Conservation (phyloP, 331 rosid genomes). For the Quercus tomentella region DNA sequence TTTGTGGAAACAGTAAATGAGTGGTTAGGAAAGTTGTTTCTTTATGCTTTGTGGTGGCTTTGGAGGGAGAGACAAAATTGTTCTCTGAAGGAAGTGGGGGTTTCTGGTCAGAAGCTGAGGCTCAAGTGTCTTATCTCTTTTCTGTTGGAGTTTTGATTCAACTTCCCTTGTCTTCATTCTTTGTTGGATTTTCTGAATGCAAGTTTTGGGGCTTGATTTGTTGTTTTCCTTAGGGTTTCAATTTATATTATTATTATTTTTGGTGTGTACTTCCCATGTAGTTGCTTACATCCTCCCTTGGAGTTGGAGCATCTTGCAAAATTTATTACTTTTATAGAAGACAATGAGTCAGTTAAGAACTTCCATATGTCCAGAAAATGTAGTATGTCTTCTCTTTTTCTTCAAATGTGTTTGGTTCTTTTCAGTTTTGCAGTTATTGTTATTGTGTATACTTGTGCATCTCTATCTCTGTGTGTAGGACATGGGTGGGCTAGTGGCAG, state of each 20-base stretch:
- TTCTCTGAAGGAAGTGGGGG: neutral
- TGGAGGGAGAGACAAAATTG: neutral
- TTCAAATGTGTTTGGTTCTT: neutral
- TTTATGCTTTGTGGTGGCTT: neutral
- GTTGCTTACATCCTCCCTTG: neutral
- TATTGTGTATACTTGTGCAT: too few species aligned
- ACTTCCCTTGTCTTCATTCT: neutral
- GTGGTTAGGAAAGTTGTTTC: neutral
- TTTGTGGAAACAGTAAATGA: neutral
- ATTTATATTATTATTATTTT: neutral
- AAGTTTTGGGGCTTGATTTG: neutral
- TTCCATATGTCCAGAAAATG: neutral
- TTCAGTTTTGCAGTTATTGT: neutral
- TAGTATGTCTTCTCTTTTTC: neutral
- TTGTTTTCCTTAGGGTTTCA: neutral
- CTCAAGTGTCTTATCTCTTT: neutral
- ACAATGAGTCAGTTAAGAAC: neutral
- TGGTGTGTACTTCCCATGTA: neutral
- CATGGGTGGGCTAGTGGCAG: neutral
- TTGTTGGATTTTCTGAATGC: neutral
- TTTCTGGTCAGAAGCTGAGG: neutral
- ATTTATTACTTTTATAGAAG: neutral
- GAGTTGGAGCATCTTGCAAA: neutral
- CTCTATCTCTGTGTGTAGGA: too few species aligned
- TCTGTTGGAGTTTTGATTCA: neutral